These are phyloP conservation scores for Heterococcus sp. DNA, from an alignment of 108 stramenopile species.

Conservation along the genomic window DNA sequence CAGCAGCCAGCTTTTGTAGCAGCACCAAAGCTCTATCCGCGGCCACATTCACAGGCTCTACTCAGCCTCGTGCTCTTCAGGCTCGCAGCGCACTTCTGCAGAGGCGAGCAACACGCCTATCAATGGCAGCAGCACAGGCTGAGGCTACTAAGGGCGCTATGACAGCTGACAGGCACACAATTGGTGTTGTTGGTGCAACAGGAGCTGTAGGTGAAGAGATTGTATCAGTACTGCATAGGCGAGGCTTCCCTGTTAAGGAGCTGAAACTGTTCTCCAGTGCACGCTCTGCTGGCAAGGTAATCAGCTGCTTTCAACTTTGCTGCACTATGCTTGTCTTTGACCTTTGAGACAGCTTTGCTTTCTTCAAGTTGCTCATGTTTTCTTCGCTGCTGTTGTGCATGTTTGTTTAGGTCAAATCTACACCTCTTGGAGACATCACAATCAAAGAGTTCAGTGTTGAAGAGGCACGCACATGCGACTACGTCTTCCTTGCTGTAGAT, in stretches of 20 bases:
- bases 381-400: background rate
- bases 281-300: conserved; percentile 73
- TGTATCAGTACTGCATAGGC: conserved; percentile 73
- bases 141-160: no score
- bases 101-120: no score
- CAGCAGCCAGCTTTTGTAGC: no score
- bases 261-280: conserved; percentile 72
- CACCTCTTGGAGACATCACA: conserved; percentile 73
- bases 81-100: no score
- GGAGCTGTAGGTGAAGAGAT: conserved; percentile 97
- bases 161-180: no score
- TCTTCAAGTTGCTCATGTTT: background rate
- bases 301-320: no score
- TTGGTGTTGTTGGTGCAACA: conserved; percentile 92
- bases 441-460: conserved; percentile 66
- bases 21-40: no score
- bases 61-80: no score
- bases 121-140: no score
- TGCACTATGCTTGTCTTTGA: no score
- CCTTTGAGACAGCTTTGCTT: background rate
- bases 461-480: conserved; percentile 49
- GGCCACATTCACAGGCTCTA: no score
- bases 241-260: conserved; percentile 65
- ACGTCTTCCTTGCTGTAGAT: conserved; percentile 51
- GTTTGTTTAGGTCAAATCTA: conserved; percentile 22